A percentile compares a stretch with the other conserved stretches of the same genome.
Evolutionary conservation across 768 basidiomycete genomes (phyloP).

Genomic region (Tulasnella sp.): DNA sequence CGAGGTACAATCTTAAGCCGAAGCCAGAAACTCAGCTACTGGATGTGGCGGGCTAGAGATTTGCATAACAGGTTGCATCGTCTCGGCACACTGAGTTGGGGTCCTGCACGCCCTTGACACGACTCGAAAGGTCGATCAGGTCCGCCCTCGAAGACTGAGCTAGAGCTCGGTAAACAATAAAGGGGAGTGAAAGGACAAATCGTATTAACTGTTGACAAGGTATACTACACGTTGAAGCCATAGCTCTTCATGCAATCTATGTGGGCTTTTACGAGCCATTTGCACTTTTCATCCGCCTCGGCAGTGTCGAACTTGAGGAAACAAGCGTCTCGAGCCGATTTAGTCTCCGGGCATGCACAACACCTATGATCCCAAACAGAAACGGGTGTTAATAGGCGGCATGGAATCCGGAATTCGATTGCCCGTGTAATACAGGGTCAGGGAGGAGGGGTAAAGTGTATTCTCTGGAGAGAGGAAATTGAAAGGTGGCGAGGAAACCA

Average conservation of each 20-base stretch:
- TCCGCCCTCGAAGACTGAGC: neutral
- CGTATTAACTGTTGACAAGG: neutral
- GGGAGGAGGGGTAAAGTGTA: neutral
- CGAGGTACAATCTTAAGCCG: neutral
- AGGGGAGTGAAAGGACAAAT: neutral
- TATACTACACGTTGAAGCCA: conserved; percentile 67
- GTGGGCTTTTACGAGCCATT: conserved; percentile 71
- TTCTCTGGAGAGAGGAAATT: neutral
- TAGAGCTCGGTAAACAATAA: neutral
- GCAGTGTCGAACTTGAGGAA: conserved; percentile 69
- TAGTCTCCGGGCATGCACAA: conserved; percentile 93
- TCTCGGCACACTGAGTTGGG: neutral
- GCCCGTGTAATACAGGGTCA: conserved; percentile 5
- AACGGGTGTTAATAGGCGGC: neutral
- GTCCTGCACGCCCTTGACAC: neutral
- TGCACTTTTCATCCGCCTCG: conserved; percentile 74
- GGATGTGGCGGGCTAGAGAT: neutral
- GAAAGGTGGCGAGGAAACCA: neutral
- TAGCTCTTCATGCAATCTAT: conserved; percentile 85
- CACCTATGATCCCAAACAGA: conserved; percentile 53
- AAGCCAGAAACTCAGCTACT: neutral
- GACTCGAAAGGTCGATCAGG: neutral
- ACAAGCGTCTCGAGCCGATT: conserved; percentile 88
- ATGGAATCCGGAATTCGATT: neutral
- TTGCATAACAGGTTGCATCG: neutral